phyloP scores from a whole-genome alignment of 169 alveolate species.

The Fabrea salina region DNA sequence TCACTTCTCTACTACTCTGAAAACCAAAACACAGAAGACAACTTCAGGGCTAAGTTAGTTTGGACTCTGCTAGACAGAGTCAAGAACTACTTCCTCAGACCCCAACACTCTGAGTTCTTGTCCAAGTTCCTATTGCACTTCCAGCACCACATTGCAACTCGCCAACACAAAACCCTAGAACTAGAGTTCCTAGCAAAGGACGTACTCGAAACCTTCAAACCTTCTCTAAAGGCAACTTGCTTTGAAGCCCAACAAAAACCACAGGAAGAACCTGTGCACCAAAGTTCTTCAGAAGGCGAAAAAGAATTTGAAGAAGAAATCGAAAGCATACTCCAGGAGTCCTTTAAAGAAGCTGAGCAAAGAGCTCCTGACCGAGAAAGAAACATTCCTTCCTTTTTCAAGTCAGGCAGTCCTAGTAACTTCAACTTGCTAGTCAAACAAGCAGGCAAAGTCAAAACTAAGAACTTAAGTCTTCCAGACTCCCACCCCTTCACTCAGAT shows the following conservation, averaged over 20 bases:
- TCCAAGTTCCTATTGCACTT: background rate
- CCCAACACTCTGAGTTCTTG: background rate
- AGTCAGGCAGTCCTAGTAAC: background rate
- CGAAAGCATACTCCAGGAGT: background rate
- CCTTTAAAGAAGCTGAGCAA: background rate
- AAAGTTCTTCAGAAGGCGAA: background rate
- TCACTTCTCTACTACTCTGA: background rate
- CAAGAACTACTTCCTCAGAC: background rate
- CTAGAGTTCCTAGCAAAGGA: constrained; percentile 2
- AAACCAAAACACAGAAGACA: background rate
- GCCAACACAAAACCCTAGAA: background rate
- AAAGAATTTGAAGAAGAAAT: constrained; percentile 17
- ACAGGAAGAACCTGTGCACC: background rate
- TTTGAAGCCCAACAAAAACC: background rate
- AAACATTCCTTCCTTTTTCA: constrained; percentile 6
- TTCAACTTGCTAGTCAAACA: constrained; percentile 2
- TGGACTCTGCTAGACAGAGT: background rate
- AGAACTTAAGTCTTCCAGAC: background rate
- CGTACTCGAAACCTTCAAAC: constrained; percentile 10
- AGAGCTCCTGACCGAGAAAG: background rate
- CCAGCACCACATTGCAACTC: background rate
- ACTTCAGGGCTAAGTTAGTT: constrained; percentile 1
- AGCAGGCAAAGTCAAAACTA: constrained; percentile 18
- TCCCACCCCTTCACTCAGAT: background rate
- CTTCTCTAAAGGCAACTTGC: background rate